These are phyloP conservation scores for Nemania bipapillata DNA, from an alignment of 2,329 filamentous ascomycete genomes.

Conservation along the genomic window DNA sequence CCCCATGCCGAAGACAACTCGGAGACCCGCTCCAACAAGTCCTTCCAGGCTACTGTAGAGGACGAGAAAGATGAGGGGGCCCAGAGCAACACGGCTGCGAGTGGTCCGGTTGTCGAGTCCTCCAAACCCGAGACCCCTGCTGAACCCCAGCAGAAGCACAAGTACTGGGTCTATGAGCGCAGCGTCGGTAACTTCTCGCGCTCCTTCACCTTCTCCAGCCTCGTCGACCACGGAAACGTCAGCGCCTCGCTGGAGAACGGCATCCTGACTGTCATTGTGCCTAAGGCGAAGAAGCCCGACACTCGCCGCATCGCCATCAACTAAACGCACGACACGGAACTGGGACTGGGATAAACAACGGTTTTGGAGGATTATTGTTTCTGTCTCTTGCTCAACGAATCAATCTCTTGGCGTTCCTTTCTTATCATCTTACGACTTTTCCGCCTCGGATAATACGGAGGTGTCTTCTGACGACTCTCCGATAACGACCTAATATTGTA, in stretches of 20 bases:
- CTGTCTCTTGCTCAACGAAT: background rate
- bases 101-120: constrained; percentile 50
- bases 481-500: background rate
- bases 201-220: constrained; percentile 73
- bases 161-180: constrained; percentile 78
- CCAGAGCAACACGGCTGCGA: constrained; percentile 43
- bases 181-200: constrained; percentile 74
- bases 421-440: background rate
- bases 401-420: constrained; percentile 4
- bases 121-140: constrained; percentile 47
- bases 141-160: constrained; percentile 53
- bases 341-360: background rate
- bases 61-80: constrained; percentile 61
- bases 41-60: constrained; percentile 72
- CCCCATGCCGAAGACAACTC: constrained; percentile 36
- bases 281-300: constrained; percentile 72
- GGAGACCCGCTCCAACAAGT: constrained; percentile 51
- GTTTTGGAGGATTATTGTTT: background rate
- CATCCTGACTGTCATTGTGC: constrained; percentile 70
- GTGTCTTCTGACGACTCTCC: background rate
- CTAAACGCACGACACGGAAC: constrained; percentile 51
- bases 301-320: constrained; percentile 65
- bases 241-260: constrained; percentile 72
- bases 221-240: constrained; percentile 71
- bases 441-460: background rate